phyloP scores from a whole-genome alignment of 1,139 yeast genomes.

The Meyerozyma athensensis region DNA sequence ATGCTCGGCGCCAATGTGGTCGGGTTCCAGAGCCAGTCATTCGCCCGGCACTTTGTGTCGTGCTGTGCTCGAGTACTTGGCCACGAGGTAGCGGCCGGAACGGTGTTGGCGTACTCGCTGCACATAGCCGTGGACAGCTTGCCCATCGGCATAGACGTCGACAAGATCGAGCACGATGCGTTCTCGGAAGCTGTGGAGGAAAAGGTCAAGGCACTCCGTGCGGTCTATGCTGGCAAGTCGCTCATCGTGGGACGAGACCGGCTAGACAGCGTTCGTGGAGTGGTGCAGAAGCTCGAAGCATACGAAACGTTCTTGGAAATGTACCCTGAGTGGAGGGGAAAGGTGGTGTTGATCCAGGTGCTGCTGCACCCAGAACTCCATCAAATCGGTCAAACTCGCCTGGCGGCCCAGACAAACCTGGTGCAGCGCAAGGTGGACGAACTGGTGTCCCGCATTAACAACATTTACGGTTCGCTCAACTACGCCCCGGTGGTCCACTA shows the following conservation, averaged over 20 bases:
- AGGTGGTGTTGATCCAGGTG: slow-evolving; percentile 87
- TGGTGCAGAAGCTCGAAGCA: slow-evolving; percentile 75
- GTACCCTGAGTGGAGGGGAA: slow-evolving; percentile 89
- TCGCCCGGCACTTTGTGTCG: slow-evolving; percentile 85
- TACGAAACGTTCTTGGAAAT: slow-evolving; percentile 77
- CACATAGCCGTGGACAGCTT: slow-evolving; percentile 67
- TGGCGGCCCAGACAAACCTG: slow-evolving; percentile 24
- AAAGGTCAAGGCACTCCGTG: slow-evolving; percentile 48
- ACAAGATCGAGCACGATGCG: slow-evolving; percentile 56
- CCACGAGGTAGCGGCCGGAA: slow-evolving; percentile 52
- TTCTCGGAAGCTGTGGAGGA: slow-evolving; percentile 32
- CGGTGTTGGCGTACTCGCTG: slow-evolving; percentile 72
- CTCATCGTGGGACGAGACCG: slow-evolving; percentile 82
- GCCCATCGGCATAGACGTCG: slow-evolving; percentile 84
- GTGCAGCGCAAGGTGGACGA: slow-evolving; percentile 79
- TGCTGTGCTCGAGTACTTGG: slow-evolving; percentile 84
- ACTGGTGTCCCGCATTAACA: slow-evolving; percentile 71
- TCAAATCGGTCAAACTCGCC: slow-evolving; percentile 15
- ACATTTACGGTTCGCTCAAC: slow-evolving; percentile 75
- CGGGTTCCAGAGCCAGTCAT: slow-evolving; percentile 81
- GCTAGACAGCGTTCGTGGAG: slow-evolving; percentile 76
- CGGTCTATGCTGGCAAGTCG: slow-evolving; percentile 68
- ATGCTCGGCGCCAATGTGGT: slow-evolving; percentile 84
- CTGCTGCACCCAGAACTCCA: slow-evolving; percentile 71
- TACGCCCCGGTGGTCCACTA: slow-evolving; percentile 86